A percentile compares a stretch with the other conserved stretches of the same genome.
phyloP scores from a whole-genome alignment of 2,329 filamentous ascomycete genomes.

The Aureobasidium sp. region DNA sequence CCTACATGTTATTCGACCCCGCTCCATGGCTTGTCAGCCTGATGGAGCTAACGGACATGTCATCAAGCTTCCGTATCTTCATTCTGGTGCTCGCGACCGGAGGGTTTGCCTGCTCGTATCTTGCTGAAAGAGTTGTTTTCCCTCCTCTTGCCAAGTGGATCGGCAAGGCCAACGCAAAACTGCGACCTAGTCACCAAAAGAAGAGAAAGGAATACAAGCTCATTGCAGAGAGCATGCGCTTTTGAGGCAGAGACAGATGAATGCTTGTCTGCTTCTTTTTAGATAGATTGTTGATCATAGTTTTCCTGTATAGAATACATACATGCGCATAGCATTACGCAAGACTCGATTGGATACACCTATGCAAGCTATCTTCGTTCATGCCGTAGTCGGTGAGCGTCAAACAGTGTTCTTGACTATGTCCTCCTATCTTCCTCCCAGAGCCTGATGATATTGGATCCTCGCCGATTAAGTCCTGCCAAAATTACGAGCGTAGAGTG shows the following conservation, averaged over 20 bases:
- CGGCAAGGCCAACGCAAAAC: constrained; percentile 52
- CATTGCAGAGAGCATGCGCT: constrained; percentile 56
- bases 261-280: background rate
- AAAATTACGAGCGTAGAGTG: background rate
- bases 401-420: background rate
- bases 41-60: constrained; percentile 83
- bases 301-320: constrained; percentile 1
- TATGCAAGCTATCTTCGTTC: background rate
- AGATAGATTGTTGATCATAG: background rate
- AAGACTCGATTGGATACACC: background rate
- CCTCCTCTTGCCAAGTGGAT: constrained; percentile 60
- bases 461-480: background rate
- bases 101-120: constrained; percentile 64
- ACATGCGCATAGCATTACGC: background rate
- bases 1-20: constrained; percentile 76
- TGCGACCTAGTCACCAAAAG: constrained; percentile 57
- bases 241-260: constrained; percentile 8
- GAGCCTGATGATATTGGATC: background rate
- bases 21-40: constrained; percentile 59
- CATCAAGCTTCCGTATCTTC: constrained; percentile 63
- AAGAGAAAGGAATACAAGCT: constrained; percentile 83
- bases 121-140: constrained; percentile 65
- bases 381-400: background rate
- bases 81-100: constrained; percentile 62
- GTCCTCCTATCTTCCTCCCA: background rate